Evolutionary conservation across 1,139 yeast genomes (phyloP).

Genomic region (Sugiyamaella castrensis): DNA sequence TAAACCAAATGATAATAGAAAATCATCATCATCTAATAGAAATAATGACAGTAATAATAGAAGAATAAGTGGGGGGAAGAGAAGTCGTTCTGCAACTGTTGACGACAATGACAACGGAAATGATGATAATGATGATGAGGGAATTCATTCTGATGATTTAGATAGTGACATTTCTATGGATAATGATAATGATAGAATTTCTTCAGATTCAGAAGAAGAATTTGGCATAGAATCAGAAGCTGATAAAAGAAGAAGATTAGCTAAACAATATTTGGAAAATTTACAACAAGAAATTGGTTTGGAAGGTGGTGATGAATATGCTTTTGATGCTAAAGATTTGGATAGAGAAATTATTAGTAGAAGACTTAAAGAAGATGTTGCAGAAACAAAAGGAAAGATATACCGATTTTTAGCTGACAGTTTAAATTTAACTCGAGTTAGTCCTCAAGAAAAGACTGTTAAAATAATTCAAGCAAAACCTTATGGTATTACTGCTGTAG

Average conservation of each 20-base stretch:
- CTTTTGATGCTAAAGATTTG: constrained; percentile 87
- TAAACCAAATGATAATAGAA: background rate
- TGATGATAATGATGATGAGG: constrained; percentile 31
- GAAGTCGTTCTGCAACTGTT: constrained; percentile 6
- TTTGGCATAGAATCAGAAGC: constrained; percentile 75
- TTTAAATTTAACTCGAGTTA: constrained; percentile 16
- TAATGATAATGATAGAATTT: constrained; percentile 19
- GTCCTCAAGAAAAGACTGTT: constrained; percentile 17
- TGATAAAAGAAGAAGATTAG: constrained; percentile 89
- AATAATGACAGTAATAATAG: constrained; percentile 4
- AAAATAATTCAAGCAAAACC: constrained; percentile 24
- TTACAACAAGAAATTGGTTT: constrained; percentile 54
- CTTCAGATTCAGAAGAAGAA: constrained; percentile 30
- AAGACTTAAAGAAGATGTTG: constrained; percentile 82
- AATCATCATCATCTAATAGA: too few relatives aligned
- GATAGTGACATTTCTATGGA: constrained; percentile 19
- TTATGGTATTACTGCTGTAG: constrained; percentile 32
- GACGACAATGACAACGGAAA: constrained; percentile 32
- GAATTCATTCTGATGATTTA: constrained; percentile 20
- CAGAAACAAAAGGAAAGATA: constrained; percentile 80
- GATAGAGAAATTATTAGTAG: constrained; percentile 82
- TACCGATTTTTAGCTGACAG: constrained; percentile 56
- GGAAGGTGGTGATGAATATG: constrained; percentile 42
- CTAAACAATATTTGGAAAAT: constrained; percentile 86
- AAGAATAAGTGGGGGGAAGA: background rate